These are phyloP conservation scores for Carex sylvatica DNA, from an alignment of 202 grass and related monocot species.

Conservation along the genomic window DNA sequence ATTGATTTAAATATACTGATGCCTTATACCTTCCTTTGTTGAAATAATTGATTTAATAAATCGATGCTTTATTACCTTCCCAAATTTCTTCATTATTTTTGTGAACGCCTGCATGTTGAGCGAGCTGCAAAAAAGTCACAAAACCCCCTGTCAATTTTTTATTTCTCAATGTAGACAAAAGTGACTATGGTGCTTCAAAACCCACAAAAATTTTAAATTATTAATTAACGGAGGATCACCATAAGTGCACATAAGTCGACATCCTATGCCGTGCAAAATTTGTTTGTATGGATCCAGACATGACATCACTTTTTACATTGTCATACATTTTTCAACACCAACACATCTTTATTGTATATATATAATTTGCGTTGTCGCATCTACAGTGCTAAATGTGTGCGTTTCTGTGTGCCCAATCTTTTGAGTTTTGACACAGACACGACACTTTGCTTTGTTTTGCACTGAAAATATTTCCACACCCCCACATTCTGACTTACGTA, in stretches of 20 bases:
- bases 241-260: neutral
- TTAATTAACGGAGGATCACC: neutral
- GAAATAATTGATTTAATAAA: neutral
- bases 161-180: neutral
- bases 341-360: neutral
- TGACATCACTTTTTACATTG: neutral
- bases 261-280: neutral
- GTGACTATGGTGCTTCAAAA: neutral
- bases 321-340: neutral
- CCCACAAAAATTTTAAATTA: neutral
- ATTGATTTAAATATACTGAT: neutral
- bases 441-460: neutral
- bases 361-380: neutral
- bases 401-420: neutral
- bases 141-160: conserved; percentile 13
- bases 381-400: too few species aligned
- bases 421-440: neutral
- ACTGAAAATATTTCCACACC: neutral
- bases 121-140: conserved; percentile 32
- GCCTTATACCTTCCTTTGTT: neutral
- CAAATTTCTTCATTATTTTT: conserved; percentile 51
- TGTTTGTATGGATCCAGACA: neutral
- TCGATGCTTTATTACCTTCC: conserved; percentile 30
- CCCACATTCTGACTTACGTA: neutral
- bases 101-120: conserved; percentile 45